Evolutionary conservation across 768 basidiomycete genomes (phyloP), one percentile per base, ranked within the genome.

Genomic region (Tremella mesenterica): DNA sequence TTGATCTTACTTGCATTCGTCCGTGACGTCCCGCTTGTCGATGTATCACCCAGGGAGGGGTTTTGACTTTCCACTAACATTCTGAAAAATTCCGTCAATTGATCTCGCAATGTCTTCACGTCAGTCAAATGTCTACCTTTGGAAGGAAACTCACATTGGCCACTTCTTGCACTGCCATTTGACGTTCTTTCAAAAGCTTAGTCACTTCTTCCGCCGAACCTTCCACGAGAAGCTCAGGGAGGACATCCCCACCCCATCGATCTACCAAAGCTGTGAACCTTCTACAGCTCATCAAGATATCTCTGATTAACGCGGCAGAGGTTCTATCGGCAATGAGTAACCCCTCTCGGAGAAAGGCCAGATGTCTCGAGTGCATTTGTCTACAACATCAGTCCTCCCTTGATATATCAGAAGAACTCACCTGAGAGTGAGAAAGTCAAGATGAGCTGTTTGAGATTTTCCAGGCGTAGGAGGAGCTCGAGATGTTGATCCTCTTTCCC

Each of bases 221-320:
- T 67, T 90, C 89, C 57, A 83, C 84, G 34, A 92, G 72, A 43
- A 92, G 76, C 0, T 84, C 86, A 12, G 90, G 90, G 2, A 92
- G 75, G 8, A 92, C 81, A 66, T 92, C 88, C 0, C 89, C 89
- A 12, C 88, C 88, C 90, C 90, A 95, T 48, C 89, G 76, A 72
- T 92, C 90, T 0, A 92, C 81, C 58, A 88, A 83, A 6, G 82
- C 88, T n/a, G 84, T 85, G 66, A 93, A 88, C 8, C 83, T 79
- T 66, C 88, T 88, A 69, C 88, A 92, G 8, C 85, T 77, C 59
- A 88, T 86, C 46, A 93, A 76, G 52, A 92, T 83, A 28, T 81
- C 78, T 16, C 83, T 81, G 33, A 91, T 75, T 36, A 82, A 80
- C 1, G 79, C 71, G 5, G 84, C 81, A 18, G 88, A 73, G 3